Base-by-base conservation (phyloP, 805 yeast species). In the Maudiozyma bulderi region DNA sequence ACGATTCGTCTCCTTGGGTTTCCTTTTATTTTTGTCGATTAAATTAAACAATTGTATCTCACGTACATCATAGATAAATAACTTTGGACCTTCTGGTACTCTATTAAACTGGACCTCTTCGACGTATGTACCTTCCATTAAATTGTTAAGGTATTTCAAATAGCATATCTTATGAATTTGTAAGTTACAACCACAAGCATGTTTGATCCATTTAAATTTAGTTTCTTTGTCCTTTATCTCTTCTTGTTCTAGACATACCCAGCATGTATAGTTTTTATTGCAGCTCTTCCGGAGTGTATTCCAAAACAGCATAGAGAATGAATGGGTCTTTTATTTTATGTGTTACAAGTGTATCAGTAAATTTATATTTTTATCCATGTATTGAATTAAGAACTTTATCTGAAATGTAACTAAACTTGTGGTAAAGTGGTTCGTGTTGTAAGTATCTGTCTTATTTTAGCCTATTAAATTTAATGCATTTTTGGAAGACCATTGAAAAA, bases 211-310 rank as follows among this genome's bases (percentile, higher is more conserved):
- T 1, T 52, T 41, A 10, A 50, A 38, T 38, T 53, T 50, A 34
- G 41, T 45, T 1, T 35, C 41, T 7, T 54, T 44, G 30, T 50
- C 29, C n/a, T 20, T 50, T 33, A 48, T 48, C 3, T 34, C 49
- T 10, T 58, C 51, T 37, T 55, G 58, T n/a, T 61, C 65, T 15
- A 63, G 43, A 42, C 67, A 63, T 8, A 63, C 56, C 67, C 67
- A 63, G 46, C 67, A 63, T 3, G 46, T 47, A 34, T 55, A 57
- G 20, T 46, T 48, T 31, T 33, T 13, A 15, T 34, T 13, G 8
- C 3, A 15, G 13, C n/a, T 20, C n/a, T 8, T 35, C 37, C 30
- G 15, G 6, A 32, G 28, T 1, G 38, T 43, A 13, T 33, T 43
- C 45, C 45, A 43, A 32, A 46, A 46, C 29, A 46, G 14, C 48